Conservation (phyloP, 306 rosid species). For the Luffa acutangula region DNA sequence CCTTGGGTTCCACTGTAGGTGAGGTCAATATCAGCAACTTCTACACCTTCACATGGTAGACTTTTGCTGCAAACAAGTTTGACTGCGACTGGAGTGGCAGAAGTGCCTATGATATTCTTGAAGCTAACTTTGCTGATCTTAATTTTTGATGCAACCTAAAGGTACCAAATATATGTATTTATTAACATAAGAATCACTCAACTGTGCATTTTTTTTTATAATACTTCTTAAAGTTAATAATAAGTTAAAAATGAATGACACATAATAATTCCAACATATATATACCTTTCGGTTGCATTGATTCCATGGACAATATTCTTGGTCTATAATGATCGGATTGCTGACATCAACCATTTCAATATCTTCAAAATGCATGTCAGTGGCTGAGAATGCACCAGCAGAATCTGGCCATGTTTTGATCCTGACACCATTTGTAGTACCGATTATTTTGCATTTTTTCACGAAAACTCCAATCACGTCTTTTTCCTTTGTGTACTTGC, state of each 20-base stretch:
- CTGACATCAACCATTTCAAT: not conserved
- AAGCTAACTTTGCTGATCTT: not conserved
- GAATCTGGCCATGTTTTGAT: constrained; percentile 41
- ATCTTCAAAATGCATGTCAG: not conserved
- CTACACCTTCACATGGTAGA: not conserved
- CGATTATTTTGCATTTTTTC: not conserved
- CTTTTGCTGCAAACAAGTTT: not conserved
- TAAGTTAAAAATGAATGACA: too few relatives aligned
- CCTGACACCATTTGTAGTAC: constrained; percentile 31
- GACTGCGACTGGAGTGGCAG: not conserved
- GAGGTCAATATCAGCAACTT: not conserved
- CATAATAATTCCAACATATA: not conserved
- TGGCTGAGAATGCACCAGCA: constrained; percentile 15
- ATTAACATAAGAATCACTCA: not conserved
- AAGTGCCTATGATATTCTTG: not conserved
- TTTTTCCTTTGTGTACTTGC: too few relatives aligned
- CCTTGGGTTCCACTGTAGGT: not conserved
- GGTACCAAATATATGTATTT: not conserved
- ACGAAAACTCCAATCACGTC: not conserved
- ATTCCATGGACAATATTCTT: constrained; percentile 42
- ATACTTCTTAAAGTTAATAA: not conserved
- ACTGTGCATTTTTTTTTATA: too few relatives aligned
- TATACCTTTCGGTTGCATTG: constrained; percentile 8
- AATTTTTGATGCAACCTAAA: not conserved
- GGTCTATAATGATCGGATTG: not conserved